Base-by-base conservation (phyloP, 1,139 yeast species). In the Scheffersomyces parashehatae region DNA sequence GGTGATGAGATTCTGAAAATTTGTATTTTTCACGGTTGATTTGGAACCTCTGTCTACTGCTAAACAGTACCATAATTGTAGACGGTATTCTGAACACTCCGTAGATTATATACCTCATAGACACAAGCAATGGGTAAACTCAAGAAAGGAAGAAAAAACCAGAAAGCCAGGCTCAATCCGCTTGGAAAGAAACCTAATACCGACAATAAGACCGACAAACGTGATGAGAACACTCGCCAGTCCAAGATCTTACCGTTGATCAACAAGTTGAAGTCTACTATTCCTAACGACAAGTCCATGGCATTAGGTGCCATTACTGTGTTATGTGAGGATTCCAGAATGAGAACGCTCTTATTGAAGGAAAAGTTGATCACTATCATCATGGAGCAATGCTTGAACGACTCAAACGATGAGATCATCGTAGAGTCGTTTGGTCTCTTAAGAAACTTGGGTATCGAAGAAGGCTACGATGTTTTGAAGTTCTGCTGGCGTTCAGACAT, bases 381-480 rank as follows among this genome's bases (percentile, higher is more conserved):
- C 0, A 59, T 90, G 70, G 83, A 84, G 30, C 81, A 82, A 45
- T 73, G 85, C 36, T 64, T 90, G 35, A 79, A 77, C 40, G 96
- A 89, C 57, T 61, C 76, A 20, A 82, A 83, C 54, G 83, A 82
- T 43, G 96, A 89, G 54, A 80, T 88, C 40, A 83, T 85, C 12
- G 86, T 87, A 16, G 96, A 87, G 54, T 76, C 91, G 0, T 85
- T 80, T 58, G 97, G 96, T 1, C 70, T 91, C 40, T 67, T 93
- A 51, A 77, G 97, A 59, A 89, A 88, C 59, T 59, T 91, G 42
- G 84, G 85, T 3, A 73, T 88, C 40, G 96, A 89, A 59, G 96
- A 89, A 65, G 98, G 97, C n/a, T 83, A 88, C 54, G 96, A 88
- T 50, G 78, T 88, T 28, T 81, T 90, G 32, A 77, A 80, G 28